phyloP scores from a whole-genome alignment of 345 rosid species.

The Arabidopsis thaliana region TAIR10.1 NC_003070.9:28449501-28450000 shows the following conservation, averaged over 20 bases:
- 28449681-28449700: background rate
- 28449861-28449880: background rate
- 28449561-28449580: background rate
- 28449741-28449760: background rate
- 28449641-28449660: no score
- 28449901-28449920: conserved; percentile 6
- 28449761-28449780: background rate
- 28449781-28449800: background rate
- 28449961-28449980: conserved; percentile 30
- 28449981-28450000: background rate
- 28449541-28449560: background rate
- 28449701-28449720: background rate
- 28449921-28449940: conserved; percentile 33
- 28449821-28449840: background rate
- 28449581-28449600: no score
- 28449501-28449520: background rate
- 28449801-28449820: background rate
- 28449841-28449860: background rate
- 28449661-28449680: background rate
- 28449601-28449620: no score
- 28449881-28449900: conserved; percentile 38
- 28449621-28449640: no score
- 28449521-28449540: background rate
- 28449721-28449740: background rate
- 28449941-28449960: conserved; percentile 33